Percentiles rank a stretch among this genome's conserved stretches.
These are phyloP conservation scores for Colletotrichum graminicola DNA, from an alignment of 2,329 filamentous ascomycete genomes.

Conservation along the genomic window DNA sequence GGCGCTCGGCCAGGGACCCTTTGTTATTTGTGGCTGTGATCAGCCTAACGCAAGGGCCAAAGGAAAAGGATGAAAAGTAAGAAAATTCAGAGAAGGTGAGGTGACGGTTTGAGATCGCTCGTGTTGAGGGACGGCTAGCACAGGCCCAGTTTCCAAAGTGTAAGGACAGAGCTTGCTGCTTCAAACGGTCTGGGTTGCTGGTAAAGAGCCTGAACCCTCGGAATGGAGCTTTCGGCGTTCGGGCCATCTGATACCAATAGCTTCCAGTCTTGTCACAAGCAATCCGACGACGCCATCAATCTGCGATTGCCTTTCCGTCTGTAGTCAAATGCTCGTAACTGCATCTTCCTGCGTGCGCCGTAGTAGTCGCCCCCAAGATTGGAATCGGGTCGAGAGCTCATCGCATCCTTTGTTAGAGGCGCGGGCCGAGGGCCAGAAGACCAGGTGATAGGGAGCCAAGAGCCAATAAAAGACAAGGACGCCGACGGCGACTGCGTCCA, in stretches of 20 bases:
- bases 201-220: slow-evolving; percentile 3
- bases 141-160: slow-evolving; percentile 30
- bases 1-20: slow-evolving; percentile 17
- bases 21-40: slow-evolving; percentile 12
- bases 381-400: slow-evolving; percentile 22
- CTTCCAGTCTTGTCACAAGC: slow-evolving; percentile 9
- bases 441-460: slow-evolving; percentile 14
- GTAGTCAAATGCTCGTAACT: slow-evolving; percentile 4
- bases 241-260: slow-evolving; percentile 11
- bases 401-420: slow-evolving; percentile 4
- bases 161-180: slow-evolving; percentile 35
- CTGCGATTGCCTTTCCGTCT: slow-evolving; percentile 35
- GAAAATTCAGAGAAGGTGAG: neutral
- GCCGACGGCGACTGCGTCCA: slow-evolving; percentile 13
- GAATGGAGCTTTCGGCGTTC: neutral
- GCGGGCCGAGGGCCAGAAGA: slow-evolving; percentile 1
- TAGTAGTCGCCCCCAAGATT: slow-evolving; percentile 18
- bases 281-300: slow-evolving; percentile 13
- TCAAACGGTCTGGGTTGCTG: slow-evolving; percentile 33
- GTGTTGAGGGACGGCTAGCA: slow-evolving; percentile 10
- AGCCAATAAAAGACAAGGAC: slow-evolving; percentile 15
- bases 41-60: slow-evolving; percentile 25
- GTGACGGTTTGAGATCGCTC: slow-evolving; percentile 9
- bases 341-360: slow-evolving; percentile 1
- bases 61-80: neutral